These are phyloP conservation scores for Xylaria bambusicola DNA, from an alignment of 495 filamentous ascomycete genomes.

Conservation along the genomic window DNA sequence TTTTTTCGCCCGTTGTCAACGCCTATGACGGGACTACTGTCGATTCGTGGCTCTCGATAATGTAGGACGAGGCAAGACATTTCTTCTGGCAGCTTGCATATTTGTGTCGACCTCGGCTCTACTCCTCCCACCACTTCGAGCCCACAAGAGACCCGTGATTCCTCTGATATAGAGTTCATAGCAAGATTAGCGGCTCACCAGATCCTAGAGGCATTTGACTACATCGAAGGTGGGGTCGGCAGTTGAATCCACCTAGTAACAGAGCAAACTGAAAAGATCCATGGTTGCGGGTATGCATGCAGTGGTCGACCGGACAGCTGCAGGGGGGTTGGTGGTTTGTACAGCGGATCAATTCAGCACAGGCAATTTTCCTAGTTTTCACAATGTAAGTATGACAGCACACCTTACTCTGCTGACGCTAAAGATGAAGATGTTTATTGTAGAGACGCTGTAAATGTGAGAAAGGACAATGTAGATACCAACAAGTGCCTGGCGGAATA, in stretches of 20 bases:
- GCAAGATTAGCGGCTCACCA: neutral
- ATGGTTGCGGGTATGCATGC: slow-evolving; percentile 2
- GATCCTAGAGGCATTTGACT: neutral
- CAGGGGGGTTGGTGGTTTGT: neutral
- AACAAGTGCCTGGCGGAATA: neutral
- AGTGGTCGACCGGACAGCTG: neutral
- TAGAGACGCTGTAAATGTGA: neutral
- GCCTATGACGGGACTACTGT: slow-evolving; percentile 13
- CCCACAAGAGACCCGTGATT: neutral
- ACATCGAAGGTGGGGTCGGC: slow-evolving; percentile 2
- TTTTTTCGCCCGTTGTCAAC: slow-evolving; percentile 18
- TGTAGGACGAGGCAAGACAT: slow-evolving; percentile 21
- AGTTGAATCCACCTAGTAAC: neutral
- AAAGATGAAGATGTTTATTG: no score
- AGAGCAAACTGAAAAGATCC: neutral
- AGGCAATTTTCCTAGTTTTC: neutral
- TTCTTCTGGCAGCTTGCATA: slow-evolving; percentile 20
- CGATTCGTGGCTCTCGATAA: slow-evolving; percentile 20
- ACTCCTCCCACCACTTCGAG: neutral
- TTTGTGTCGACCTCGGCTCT: slow-evolving; percentile 19
- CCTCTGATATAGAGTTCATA: neutral
- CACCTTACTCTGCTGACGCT: no score
- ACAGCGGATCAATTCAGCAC: neutral
- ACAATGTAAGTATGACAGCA: neutral
- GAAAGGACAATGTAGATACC: neutral